Percentiles rank a stretch among this genome's conserved stretches.
These are phyloP conservation scores for Begonia loranthoides DNA, from an alignment of 306 rosid genomes.

Conservation along the genomic window DNA sequence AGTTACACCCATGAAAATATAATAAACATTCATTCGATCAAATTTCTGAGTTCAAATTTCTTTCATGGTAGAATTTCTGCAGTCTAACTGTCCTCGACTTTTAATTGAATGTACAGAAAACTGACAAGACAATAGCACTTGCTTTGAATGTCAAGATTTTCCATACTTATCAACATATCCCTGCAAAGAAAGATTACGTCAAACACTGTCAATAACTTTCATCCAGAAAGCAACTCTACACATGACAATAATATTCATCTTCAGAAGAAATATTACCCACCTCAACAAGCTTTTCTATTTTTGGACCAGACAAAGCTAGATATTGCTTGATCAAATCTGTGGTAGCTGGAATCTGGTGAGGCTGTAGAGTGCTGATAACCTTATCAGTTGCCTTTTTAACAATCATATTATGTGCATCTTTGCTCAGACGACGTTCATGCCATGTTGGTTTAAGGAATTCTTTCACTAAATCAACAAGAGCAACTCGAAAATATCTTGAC, in stretches of 20 bases:
- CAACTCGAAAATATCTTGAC: constrained; percentile 36
- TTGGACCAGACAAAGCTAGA: constrained; percentile 45
- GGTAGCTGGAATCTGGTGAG: constrained; percentile 59
- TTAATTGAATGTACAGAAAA: constrained; percentile 25
- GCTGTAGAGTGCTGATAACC: constrained; percentile 59
- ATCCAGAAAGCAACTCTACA: constrained; percentile 1
- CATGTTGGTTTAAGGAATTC: constrained; percentile 83
- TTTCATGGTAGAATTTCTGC: constrained; percentile 24
- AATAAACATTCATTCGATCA: background rate
- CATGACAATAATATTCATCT: too few species aligned
- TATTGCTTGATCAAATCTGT: constrained; percentile 45
- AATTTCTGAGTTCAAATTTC: constrained; percentile 6
- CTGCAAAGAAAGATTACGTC: constrained; percentile 41
- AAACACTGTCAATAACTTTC: constrained; percentile 25
- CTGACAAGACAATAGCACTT: constrained; percentile 34
- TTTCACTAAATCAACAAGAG: constrained; percentile 75
- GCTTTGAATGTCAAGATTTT: constrained; percentile 45
- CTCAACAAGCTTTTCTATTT: constrained; percentile 73
- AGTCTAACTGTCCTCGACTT: constrained; percentile 21
- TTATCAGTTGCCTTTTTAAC: constrained; percentile 80
- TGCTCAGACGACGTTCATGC: constrained; percentile 74
- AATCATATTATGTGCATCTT: constrained; percentile 63
- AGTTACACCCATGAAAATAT: too few species aligned
- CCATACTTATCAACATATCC: constrained; percentile 84
- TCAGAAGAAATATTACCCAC: constrained; percentile 30